Evolutionary conservation across 495 filamentous ascomycete species (phyloP), one percentile per base, ranked within the genome.

Genomic region (Aspergillus coremiiformis): DNA sequence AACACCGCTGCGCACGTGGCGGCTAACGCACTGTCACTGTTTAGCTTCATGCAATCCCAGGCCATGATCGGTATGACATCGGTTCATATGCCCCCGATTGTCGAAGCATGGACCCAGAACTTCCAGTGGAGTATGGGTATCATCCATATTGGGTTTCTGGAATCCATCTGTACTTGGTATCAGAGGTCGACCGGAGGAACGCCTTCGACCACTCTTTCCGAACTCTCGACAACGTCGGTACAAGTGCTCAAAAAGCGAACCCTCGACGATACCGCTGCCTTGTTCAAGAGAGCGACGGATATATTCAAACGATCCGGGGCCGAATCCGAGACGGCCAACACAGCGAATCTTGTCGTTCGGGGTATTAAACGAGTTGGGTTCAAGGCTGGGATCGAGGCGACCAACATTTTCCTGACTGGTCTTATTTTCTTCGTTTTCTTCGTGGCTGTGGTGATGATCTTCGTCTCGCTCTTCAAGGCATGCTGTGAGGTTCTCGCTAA

Each of bases 111-210:
- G 93, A 96, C 92, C 0, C 92, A 97, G 74, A 93, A 97, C 63
- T 96, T 97, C 75, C 85, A 92, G 67, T 98, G 93, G 93, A 92
- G 84, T 65, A 94, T 98, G 89, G 93, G 93, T 60, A 91, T 98
- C 62, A 95, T 98, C 62, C 79, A 80, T 47, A 79, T 98, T 51
- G 75, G 76, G 37, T 98, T 97, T 69, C 78, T 97, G 63, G 88
- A 98, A 65, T 72, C 75, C 26, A 89, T 96, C 54, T 83, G 88
- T 48, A 94, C 89, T 26, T 98, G 93, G 93, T 98, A 97, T 66
- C 93, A 96, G 68, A 86, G 90, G 24, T 76, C 93, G 11, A 98
- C 93, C 4, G 93, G 93, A 29, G 93, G 93, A 48, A 87, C 80
- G 20, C 87, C 93, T 11, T 84, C 90, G 11, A 88, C 84, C 23